A percentile compares a stretch with the other conserved stretches of the same genome.
phyloP scores from a whole-genome alignment of 2,329 filamentous ascomycete species.

The Aspergillus oerlinghausenensis region DNA sequence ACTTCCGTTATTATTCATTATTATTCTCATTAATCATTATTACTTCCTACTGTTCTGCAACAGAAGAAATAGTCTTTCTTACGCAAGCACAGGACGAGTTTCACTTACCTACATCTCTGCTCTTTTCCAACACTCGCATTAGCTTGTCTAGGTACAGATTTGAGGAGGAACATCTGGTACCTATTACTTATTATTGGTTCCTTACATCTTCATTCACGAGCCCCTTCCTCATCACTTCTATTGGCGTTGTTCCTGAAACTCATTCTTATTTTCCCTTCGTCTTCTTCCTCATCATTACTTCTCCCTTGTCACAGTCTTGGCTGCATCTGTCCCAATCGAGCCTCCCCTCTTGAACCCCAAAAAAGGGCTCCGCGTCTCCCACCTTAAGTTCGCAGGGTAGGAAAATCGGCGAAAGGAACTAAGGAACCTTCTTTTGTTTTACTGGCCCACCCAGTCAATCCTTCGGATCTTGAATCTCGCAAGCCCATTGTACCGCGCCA shows the following conservation, averaged over 20 bases:
- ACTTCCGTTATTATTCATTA: slow-evolving; percentile 12
- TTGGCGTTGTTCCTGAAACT: neutral
- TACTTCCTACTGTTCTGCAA: neutral
- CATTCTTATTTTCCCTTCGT: slow-evolving; percentile 11
- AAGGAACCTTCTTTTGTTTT: neutral
- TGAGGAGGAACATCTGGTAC: neutral
- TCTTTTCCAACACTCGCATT: slow-evolving; percentile 1
- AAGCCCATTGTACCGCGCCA: slow-evolving; percentile 3
- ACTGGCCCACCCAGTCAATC: neutral
- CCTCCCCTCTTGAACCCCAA: slow-evolving; percentile 4
- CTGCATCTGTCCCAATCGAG: slow-evolving; percentile 6
- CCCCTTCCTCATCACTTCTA: slow-evolving; percentile 1
- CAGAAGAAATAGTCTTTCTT: neutral
- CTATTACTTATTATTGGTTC: neutral
- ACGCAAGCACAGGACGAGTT: neutral
- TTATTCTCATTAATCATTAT: slow-evolving; percentile 9
- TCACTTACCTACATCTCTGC: neutral
- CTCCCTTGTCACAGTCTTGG: slow-evolving; percentile 9
- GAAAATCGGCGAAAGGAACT: neutral
- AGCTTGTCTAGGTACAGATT: neutral
- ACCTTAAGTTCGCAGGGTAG: slow-evolving; percentile 1
- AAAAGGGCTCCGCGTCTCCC: slow-evolving; percentile 8
- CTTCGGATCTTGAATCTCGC: slow-evolving; percentile 5
- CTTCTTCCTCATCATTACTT: slow-evolving; percentile 5
- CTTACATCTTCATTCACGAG: slow-evolving; percentile 1